Evolutionary conservation across 345 rosid species (phyloP).

Genomic region (Zanthoxylum bungeanum): DNA sequence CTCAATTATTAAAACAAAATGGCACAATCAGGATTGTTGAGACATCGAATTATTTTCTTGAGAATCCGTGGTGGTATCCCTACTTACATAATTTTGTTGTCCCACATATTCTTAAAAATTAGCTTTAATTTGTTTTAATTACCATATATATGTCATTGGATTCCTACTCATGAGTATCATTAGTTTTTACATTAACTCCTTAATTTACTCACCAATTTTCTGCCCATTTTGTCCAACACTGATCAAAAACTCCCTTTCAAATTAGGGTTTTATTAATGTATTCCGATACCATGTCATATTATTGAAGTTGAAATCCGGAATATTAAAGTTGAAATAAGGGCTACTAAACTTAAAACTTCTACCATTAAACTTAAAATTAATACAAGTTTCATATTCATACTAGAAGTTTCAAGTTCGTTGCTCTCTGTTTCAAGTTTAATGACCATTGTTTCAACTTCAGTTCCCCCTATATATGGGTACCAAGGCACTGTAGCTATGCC

Average conservation of each 20-base stretch:
- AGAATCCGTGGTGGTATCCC: slow-evolving; percentile 21
- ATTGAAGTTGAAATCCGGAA: too few relatives aligned
- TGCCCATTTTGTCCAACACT: neutral
- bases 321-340: too few relatives aligned
- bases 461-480: too few relatives aligned
- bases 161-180: slow-evolving; percentile 23
- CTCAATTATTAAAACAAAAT: neutral
- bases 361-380: too few relatives aligned
- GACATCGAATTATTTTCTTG: neutral
- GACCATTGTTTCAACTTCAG: too few relatives aligned
- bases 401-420: too few relatives aligned
- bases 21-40: neutral
- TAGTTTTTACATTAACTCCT: slow-evolving; percentile 6
- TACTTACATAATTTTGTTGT: slow-evolving; percentile 27
- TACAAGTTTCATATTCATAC: too few relatives aligned
- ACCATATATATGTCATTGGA: slow-evolving; percentile 27
- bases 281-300: too few relatives aligned
- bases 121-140: slow-evolving; percentile 16
- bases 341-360: too few relatives aligned
- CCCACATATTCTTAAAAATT: slow-evolving; percentile 27
- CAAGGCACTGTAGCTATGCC: too few relatives aligned
- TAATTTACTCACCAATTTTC: neutral
- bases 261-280: too few relatives aligned
- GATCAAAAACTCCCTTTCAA: neutral
- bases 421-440: too few relatives aligned